phyloP scores from a whole-genome alignment of 2,329 filamentous ascomycete species.

The Fusarium nelsonii region DNA sequence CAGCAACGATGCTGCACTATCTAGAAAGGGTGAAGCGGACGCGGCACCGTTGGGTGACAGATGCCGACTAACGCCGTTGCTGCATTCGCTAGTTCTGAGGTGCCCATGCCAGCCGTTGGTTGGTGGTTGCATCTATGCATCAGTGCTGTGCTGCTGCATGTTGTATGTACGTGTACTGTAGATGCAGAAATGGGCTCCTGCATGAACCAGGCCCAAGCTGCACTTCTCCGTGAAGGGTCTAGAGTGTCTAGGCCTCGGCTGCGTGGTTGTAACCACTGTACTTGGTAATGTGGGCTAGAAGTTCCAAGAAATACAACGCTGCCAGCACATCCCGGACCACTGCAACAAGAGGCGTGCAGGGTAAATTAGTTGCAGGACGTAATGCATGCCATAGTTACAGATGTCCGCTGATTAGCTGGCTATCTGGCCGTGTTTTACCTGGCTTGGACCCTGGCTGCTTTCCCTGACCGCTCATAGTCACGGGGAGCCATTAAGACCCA shows the following conservation, averaged over 20 bases:
- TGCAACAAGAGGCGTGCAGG: constrained; percentile 40
- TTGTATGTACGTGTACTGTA: constrained; percentile 21
- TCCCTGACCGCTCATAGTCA: constrained; percentile 48
- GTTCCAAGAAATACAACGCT: constrained; percentile 27
- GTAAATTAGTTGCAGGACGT: constrained; percentile 50
- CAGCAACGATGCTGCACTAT: constrained; percentile 42
- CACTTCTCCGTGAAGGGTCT: constrained; percentile 25
- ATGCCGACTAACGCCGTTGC: constrained; percentile 35
- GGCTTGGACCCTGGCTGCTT: constrained; percentile 31
- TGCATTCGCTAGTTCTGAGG: constrained; percentile 42
- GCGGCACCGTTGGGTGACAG: constrained; percentile 45
- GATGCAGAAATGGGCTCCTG: constrained; percentile 47
- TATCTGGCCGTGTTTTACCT: constrained; percentile 19
- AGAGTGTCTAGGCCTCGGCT: constrained; percentile 32
- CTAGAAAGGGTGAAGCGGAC: constrained; percentile 46
- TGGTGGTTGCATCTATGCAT: constrained; percentile 41
- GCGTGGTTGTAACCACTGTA: constrained; percentile 9
- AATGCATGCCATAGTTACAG: constrained; percentile 52
- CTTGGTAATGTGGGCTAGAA: constrained; percentile 12
- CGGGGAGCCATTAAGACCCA: constrained; percentile 43
- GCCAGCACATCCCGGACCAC: constrained; percentile 45
- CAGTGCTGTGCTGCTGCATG: constrained; percentile 45
- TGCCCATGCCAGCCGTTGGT: constrained; percentile 40
- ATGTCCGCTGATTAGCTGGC: constrained; percentile 45
- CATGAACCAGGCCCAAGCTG: constrained; percentile 48